Percentiles rank a stretch among this genome's conserved stretches.
Evolutionary conservation across 2,329 filamentous ascomycete genomes (phyloP).

Genomic region (Hymenoscyphus salicellus): DNA sequence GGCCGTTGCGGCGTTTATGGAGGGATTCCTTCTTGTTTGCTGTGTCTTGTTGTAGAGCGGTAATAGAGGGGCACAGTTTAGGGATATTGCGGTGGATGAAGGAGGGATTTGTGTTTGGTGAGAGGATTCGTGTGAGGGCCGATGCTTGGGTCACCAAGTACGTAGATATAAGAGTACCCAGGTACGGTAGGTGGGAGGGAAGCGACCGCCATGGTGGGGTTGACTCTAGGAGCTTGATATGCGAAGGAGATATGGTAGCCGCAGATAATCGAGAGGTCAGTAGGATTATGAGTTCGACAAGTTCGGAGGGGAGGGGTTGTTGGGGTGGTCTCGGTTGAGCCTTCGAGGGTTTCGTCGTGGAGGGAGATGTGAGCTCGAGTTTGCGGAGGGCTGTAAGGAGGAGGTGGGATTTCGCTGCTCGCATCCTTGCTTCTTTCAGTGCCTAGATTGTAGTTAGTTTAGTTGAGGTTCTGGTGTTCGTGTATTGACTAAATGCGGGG

Average conservation of each 20-base stretch:
- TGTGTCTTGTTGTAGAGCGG: constrained; percentile 38
- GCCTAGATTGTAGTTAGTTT: constrained; percentile 38
- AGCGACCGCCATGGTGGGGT: constrained; percentile 50
- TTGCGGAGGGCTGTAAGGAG: constrained; percentile 50
- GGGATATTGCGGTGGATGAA: constrained; percentile 58
- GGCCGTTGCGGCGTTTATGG: constrained; percentile 36
- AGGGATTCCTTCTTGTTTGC: constrained; percentile 44
- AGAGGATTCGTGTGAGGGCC: constrained; percentile 48
- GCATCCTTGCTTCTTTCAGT: constrained; percentile 48
- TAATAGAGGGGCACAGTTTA: constrained; percentile 43
- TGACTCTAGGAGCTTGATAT: constrained; percentile 46
- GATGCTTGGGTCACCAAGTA: constrained; percentile 50
- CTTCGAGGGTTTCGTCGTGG: constrained; percentile 29
- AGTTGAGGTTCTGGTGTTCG: background rate
- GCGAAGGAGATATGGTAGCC: constrained; percentile 38
- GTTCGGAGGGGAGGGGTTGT: constrained; percentile 41
- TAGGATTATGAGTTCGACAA: constrained; percentile 54
- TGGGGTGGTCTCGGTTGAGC: constrained; percentile 15
- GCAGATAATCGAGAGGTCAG: constrained; percentile 46
- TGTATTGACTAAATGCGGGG: background rate
- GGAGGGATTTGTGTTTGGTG: constrained; percentile 47
- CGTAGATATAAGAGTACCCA: constrained; percentile 48
- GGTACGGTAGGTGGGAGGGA: constrained; percentile 45
- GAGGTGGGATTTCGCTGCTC: constrained; percentile 49
- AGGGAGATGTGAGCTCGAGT: constrained; percentile 36